Evolutionary conservation across 2,329 filamentous ascomycete genomes (phyloP).

Genomic region (Didymella segeticola): DNA sequence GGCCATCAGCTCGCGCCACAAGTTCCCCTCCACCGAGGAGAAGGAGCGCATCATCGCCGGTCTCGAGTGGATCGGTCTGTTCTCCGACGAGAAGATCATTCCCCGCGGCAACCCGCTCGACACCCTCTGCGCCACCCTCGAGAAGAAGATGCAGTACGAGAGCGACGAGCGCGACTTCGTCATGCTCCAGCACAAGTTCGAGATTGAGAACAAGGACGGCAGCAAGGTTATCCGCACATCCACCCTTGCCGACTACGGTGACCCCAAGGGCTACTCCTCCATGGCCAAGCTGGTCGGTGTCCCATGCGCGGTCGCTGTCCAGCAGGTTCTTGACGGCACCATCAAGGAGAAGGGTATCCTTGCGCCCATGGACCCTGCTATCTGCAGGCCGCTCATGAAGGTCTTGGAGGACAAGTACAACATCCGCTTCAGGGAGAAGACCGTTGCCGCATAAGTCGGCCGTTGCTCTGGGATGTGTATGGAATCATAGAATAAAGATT

Average conservation of each 20-base stretch:
- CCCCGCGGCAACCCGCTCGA: conserved; percentile 83
- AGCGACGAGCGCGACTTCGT: conserved; percentile 85
- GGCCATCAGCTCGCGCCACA: conserved; percentile 77
- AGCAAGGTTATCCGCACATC: conserved; percentile 77
- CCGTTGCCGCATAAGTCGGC: conserved; percentile 36
- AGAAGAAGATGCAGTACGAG: conserved; percentile 90
- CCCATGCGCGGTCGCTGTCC: conserved; percentile 74
- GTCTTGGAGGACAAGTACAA: conserved; percentile 80
- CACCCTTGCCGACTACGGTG: conserved; percentile 84
- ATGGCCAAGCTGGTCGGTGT: conserved; percentile 87
- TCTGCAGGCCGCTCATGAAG: conserved; percentile 76
- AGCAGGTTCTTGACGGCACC: conserved; percentile 78
- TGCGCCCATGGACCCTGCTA: conserved; percentile 75
- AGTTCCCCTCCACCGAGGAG: conserved; percentile 72
- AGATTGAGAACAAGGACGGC: conserved; percentile 83
- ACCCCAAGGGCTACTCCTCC: conserved; percentile 76
- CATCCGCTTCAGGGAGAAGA: conserved; percentile 76
- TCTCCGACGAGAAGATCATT: conserved; percentile 72
- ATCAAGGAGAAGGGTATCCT: conserved; percentile 76
- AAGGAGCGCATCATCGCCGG: conserved; percentile 73
- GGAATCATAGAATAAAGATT: conserved; percentile 12
- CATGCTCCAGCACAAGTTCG: conserved; percentile 80
- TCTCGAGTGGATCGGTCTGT: conserved; percentile 73
- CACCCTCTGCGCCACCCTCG: conserved; percentile 86
- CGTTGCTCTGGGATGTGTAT: background rate